A percentile compares a stretch with the other conserved stretches of the same genome.
phyloP scores from a whole-genome alignment of 2,329 filamentous ascomycete species.

The Clonostachys rhizophaga region DNA sequence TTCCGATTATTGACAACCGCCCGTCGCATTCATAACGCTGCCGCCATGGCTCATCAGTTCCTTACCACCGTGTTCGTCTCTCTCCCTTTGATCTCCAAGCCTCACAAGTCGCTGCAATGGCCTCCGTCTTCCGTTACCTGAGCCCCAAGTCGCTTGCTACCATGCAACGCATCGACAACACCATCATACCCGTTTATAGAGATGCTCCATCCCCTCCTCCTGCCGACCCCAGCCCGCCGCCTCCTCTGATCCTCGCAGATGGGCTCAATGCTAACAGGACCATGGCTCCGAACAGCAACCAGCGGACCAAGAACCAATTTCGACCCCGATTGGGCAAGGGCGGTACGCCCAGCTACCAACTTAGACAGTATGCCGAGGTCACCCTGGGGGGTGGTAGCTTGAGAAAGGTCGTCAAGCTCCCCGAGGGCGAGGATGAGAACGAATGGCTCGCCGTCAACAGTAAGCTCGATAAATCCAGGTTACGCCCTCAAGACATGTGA shows the following conservation, averaged over 20 bases:
- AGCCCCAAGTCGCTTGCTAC: constrained; percentile 22
- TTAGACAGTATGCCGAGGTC: constrained; percentile 96
- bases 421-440: constrained; percentile 95
- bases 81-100: not conserved
- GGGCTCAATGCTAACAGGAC: constrained; percentile 18
- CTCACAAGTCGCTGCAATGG: constrained; percentile 7
- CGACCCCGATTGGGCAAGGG: constrained; percentile 85
- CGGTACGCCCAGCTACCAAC: constrained; percentile 81
- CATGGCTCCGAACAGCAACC: constrained; percentile 55
- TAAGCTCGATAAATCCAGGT: constrained; percentile 32
- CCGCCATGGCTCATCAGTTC: constrained; percentile 30
- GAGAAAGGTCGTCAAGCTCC: constrained; percentile 92
- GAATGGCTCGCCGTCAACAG: constrained; percentile 98
- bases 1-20: constrained; percentile 3
- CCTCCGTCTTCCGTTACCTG: constrained; percentile 18
- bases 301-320: constrained; percentile 86
- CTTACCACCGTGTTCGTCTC: constrained; percentile 35
- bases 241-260: constrained; percentile 1
- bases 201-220: constrained; percentile 10
- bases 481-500: not conserved
- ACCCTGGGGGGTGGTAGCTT: constrained; percentile 92
- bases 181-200: constrained; percentile 22
- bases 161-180: constrained; percentile 19
- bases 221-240: constrained; percentile 1
- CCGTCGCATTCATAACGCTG: constrained; percentile 4